A percentile compares a stretch with the other conserved stretches of the same genome.
These are phyloP conservation scores for Nematodospora valgi DNA, from an alignment of 805 yeast genomes.

Conservation along the genomic window DNA sequence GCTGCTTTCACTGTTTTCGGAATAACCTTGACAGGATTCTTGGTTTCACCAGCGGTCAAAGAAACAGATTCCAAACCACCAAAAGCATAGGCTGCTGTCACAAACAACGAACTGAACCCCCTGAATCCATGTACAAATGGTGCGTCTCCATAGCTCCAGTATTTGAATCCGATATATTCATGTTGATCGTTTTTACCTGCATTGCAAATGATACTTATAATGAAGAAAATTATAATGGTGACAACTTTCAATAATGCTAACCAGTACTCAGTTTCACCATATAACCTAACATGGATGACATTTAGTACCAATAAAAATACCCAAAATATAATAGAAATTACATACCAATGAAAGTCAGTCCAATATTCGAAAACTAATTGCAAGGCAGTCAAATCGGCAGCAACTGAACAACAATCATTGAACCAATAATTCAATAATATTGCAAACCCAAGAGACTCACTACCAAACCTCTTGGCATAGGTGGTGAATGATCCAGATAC, in stretches of 20 bases:
- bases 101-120: slow-evolving; percentile 50
- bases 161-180: slow-evolving; percentile 41
- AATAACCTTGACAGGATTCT: slow-evolving; percentile 26
- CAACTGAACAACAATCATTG: slow-evolving; percentile 47
- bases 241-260: slow-evolving; percentile 41
- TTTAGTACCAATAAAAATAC: slow-evolving; percentile 42
- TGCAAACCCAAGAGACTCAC: slow-evolving; percentile 51
- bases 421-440: slow-evolving; percentile 49
- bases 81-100: slow-evolving; percentile 49
- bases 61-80: slow-evolving; percentile 46
- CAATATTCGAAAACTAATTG: slow-evolving; percentile 46
- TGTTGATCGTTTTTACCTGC: slow-evolving; percentile 53
- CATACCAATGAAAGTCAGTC: slow-evolving; percentile 50
- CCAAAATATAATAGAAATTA: slow-evolving; percentile 53
- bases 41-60: slow-evolving; percentile 33
- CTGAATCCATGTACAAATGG: slow-evolving; percentile 50
- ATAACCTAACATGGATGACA: slow-evolving; percentile 35
- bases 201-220: slow-evolving; percentile 52
- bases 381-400: slow-evolving; percentile 46
- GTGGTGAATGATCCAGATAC: slow-evolving; percentile 53
- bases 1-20: slow-evolving; percentile 30
- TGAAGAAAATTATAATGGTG: slow-evolving; percentile 55
- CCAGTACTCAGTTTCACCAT: slow-evolving; percentile 41
- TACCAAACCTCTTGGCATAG: slow-evolving; percentile 47
- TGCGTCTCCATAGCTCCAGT: slow-evolving; percentile 48